A percentile compares a stretch with the other conserved stretches of the same genome.
These are phyloP conservation scores for Microbotryum intermedium DNA, from an alignment of 1,284 basidiomycete species.

Conservation along the genomic window DNA sequence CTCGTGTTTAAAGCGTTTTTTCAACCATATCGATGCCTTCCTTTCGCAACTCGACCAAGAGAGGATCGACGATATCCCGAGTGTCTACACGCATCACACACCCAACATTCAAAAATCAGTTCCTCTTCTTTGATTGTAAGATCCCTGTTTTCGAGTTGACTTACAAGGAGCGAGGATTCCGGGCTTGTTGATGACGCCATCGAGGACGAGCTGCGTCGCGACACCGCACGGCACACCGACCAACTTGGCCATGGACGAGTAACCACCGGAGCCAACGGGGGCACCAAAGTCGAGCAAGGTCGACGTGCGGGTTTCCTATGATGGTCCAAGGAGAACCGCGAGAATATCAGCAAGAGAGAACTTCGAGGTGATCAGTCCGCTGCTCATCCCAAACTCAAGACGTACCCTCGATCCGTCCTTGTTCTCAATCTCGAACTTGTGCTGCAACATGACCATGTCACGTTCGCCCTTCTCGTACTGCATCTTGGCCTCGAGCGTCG, in stretches of 20 bases:
- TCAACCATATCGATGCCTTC: too few relatives aligned
- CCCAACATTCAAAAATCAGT: too few relatives aligned
- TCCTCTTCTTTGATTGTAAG: too few relatives aligned
- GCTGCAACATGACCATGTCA: conserved; percentile 94
- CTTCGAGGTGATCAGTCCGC: neutral
- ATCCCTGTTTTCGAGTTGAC: too few relatives aligned
- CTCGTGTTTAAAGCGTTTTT: too few relatives aligned
- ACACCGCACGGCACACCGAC: conserved; percentile 93
- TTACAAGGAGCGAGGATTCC: conserved; percentile 81
- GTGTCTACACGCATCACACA: too few relatives aligned
- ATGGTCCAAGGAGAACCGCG: neutral
- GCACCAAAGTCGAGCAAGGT: conserved; percentile 87
- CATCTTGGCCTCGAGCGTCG: conserved; percentile 82
- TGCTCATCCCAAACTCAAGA: conserved; percentile 3
- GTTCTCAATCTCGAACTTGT: conserved; percentile 88
- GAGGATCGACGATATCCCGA: too few relatives aligned
- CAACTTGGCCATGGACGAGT: conserved; percentile 81
- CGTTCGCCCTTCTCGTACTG: conserved; percentile 83
- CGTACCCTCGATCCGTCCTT: conserved; percentile 64
- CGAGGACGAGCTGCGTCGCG: conserved; percentile 51
- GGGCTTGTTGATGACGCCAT: conserved; percentile 60
- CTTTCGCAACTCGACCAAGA: too few relatives aligned
- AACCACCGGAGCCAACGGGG: conserved; percentile 51
- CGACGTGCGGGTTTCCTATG: conserved; percentile 74
- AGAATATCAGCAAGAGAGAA: neutral